Percentiles rank a stretch among this genome's conserved stretches.
Conservation (phyloP, 495 filamentous ascomycete species). For the Aspergillus cavernicola region DNA sequence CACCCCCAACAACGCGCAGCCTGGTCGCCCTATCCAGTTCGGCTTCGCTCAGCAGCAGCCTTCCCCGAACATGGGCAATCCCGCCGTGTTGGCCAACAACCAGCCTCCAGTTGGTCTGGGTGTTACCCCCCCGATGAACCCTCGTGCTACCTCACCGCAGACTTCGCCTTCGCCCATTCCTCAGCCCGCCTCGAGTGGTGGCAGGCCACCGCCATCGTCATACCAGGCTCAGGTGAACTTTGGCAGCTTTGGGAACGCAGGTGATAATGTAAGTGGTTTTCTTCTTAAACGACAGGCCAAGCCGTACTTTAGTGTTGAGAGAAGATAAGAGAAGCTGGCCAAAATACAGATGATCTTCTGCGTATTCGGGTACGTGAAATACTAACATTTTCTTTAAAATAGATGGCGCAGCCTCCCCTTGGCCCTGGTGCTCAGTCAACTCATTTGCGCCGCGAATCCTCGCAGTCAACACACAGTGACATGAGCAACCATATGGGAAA, state of each 20-base stretch:
- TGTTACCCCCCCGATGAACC: constrained; percentile 61
- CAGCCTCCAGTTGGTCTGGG: constrained; percentile 51
- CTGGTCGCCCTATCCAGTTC: constrained; percentile 66
- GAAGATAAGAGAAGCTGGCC: background rate
- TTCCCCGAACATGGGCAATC: constrained; percentile 63
- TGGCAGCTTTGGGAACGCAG: constrained; percentile 67
- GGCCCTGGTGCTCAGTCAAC: constrained; percentile 60
- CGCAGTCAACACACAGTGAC: constrained; percentile 75
- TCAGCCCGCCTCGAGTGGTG: constrained; percentile 78
- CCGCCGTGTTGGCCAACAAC: constrained; percentile 45
- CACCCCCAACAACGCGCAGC: constrained; percentile 70
- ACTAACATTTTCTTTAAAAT: constrained; percentile 36
- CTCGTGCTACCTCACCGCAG: constrained; percentile 65
- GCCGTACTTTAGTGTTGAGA: background rate
- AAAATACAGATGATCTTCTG: no score
- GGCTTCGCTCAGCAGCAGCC: constrained; percentile 61
- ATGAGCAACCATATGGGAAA: constrained; percentile 57
- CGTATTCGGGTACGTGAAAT: no score
- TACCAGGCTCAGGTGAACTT: constrained; percentile 69
- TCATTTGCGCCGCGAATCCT: constrained; percentile 79
- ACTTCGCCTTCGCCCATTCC: constrained; percentile 87
- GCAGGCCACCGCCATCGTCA: constrained; percentile 68
- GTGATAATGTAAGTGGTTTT: constrained; percentile 62
- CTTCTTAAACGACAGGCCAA: constrained; percentile 1
- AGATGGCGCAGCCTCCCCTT: constrained; percentile 55